phyloP scores from a whole-genome alignment of 345 rosid species.

The Eutrema japonicum region DNA sequence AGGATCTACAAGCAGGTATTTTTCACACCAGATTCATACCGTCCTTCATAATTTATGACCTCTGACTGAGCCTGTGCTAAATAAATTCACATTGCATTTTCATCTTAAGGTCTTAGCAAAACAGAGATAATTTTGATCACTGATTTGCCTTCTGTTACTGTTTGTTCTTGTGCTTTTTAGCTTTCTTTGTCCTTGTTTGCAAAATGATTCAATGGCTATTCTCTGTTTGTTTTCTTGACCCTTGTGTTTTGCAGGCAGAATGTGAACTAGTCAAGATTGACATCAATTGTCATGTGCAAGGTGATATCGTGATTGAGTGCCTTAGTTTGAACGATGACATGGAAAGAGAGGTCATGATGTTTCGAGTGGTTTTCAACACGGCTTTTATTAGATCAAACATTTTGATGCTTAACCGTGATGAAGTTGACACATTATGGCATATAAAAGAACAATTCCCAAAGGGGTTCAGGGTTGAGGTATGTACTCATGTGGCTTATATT shows the following conservation, averaged over 20 bases:
- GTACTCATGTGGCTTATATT: constrained; percentile 14
- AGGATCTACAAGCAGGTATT: constrained; percentile 84
- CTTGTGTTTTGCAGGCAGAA: constrained; percentile 66
- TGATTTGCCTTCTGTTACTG: constrained; percentile 3
- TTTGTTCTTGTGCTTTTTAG: constrained; percentile 4
- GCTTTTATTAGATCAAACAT: constrained; percentile 95
- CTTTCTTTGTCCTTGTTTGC: constrained; percentile 3
- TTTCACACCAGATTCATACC: background rate
- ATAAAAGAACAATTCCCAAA: constrained; percentile 79
- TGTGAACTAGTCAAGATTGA: constrained; percentile 85
- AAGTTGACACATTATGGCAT: constrained; percentile 85
- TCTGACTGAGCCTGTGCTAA: constrained; percentile 2
- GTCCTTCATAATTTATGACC: background rate
- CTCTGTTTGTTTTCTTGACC: constrained; percentile 1
- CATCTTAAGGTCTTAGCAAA: constrained; percentile 6
- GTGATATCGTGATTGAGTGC: constrained; percentile 92
- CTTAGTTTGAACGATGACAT: constrained; percentile 74
- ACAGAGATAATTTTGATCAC: background rate
- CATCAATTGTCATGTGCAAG: constrained; percentile 84
- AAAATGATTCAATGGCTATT: background rate
- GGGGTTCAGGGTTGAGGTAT: constrained; percentile 94
- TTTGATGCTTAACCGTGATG: constrained; percentile 91
- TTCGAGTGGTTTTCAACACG: constrained; percentile 86
- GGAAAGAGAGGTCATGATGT: constrained; percentile 81
- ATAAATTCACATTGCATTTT: background rate